These are phyloP conservation scores for Luffa aegyptiaca DNA, from an alignment of 306 rosid genomes.

Conservation along the genomic window DNA sequence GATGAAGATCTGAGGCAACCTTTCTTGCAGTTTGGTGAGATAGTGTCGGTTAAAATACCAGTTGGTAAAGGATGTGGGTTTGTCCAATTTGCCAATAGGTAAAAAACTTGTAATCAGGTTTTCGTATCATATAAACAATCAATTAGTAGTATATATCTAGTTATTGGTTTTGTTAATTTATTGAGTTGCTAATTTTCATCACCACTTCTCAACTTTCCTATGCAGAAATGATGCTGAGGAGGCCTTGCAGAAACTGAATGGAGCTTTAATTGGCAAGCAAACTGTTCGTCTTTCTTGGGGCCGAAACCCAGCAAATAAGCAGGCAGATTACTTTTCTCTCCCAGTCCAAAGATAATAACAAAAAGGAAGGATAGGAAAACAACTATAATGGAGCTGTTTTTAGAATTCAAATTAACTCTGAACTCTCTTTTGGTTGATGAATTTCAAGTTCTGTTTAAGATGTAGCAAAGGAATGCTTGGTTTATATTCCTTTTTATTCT, in stretches of 20 bases:
- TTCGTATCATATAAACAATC: constrained; percentile 3
- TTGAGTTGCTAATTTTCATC: background rate
- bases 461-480: background rate
- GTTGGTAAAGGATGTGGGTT: constrained; percentile 97
- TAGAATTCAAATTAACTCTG: background rate
- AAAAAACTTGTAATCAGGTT: background rate
- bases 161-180: background rate
- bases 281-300: constrained; percentile 99
- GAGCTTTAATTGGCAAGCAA: constrained; percentile 75
- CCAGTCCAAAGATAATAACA: background rate
- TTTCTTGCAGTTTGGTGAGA: constrained; percentile 80
- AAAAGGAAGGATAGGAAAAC: background rate
- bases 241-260: constrained; percentile 83
- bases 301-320: constrained; percentile 98
- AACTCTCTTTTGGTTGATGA: background rate
- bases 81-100: constrained; percentile 93
- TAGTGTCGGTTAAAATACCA: constrained; percentile 92
- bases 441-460: background rate
- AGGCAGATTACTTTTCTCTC: constrained; percentile 33
- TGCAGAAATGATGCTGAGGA: constrained; percentile 89
- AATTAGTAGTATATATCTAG: background rate
- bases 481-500: background rate
- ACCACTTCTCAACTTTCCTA: constrained; percentile 16
- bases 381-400: background rate
- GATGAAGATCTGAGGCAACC: constrained; percentile 96